These are phyloP conservation scores for Clonostachys rhizophaga DNA, from an alignment of 2,329 filamentous ascomycete species.

Conservation along the genomic window DNA sequence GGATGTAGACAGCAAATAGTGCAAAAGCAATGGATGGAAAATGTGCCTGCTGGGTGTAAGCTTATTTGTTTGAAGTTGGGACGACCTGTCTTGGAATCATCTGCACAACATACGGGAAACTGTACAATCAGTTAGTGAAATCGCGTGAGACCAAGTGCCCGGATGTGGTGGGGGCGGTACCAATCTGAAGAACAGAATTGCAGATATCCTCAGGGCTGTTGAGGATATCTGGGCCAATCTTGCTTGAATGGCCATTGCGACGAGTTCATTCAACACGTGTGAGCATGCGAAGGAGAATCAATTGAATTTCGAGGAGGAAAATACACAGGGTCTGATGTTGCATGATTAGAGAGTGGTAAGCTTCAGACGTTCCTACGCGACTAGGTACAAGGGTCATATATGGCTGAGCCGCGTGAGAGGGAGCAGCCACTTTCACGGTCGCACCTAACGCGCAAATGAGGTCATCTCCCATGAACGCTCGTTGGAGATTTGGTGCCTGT, in stretches of 20 bases:
- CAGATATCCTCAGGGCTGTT: slow-evolving; percentile 25
- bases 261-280: not conserved
- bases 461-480: too few species aligned
- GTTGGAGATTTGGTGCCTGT: too few species aligned
- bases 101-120: slow-evolving; percentile 22
- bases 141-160: not conserved
- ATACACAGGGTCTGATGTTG: too few species aligned
- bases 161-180: slow-evolving; percentile 11
- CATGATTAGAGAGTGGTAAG: too few species aligned
- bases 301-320: too few species aligned
- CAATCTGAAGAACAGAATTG: slow-evolving; percentile 28
- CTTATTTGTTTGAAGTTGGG: not conserved
- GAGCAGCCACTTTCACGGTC: too few species aligned
- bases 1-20: slow-evolving; percentile 61
- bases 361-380: too few species aligned
- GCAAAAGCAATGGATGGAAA: slow-evolving; percentile 52
- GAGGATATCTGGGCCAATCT: slow-evolving; percentile 26
- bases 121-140: slow-evolving; percentile 4
- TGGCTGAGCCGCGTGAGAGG: too few species aligned
- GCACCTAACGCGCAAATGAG: too few species aligned
- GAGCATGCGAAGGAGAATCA: too few species aligned
- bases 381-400: too few species aligned
- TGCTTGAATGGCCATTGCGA: slow-evolving; percentile 22
- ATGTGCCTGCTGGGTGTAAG: slow-evolving; percentile 17
- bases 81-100: slow-evolving; percentile 7